phyloP scores from a whole-genome alignment of 2,329 filamentous ascomycete genomes.

The Xylaria digitata region DNA sequence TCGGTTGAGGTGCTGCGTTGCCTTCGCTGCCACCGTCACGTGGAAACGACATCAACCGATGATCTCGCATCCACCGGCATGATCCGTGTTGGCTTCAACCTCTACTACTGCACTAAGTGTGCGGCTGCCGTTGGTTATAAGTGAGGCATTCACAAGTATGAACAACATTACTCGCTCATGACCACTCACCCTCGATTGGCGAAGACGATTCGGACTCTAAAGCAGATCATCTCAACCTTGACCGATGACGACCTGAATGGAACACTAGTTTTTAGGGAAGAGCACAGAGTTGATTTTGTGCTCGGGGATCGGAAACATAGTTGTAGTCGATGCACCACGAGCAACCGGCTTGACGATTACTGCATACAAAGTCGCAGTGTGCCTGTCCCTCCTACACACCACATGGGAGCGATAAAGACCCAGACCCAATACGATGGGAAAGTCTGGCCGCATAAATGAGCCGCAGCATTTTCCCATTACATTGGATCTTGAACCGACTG shows the following conservation, averaged over 20 bases:
- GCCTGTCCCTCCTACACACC: conserved; percentile 1
- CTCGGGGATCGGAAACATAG: conserved; percentile 2
- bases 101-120: conserved; percentile 74
- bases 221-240: conserved; percentile 11
- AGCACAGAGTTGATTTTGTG: conserved; percentile 3
- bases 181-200: background rate
- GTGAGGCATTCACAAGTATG: conserved; percentile 52
- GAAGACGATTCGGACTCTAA: conserved; percentile 9
- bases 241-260: conserved; percentile 9
- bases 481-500: conserved; percentile 15
- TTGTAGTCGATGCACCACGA: conserved; percentile 1
- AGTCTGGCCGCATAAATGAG: background rate
- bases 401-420: background rate
- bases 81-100: conserved; percentile 72
- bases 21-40: conserved; percentile 69
- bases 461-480: conserved; percentile 10
- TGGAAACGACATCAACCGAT: conserved; percentile 71
- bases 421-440: conserved; percentile 7
- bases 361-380: conserved; percentile 11
- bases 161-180: conserved; percentile 6
- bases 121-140: conserved; percentile 73
- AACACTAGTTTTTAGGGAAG: conserved; percentile 4
- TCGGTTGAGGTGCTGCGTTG: conserved; percentile 66
- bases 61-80: conserved; percentile 69
- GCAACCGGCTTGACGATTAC: conserved; percentile 6